Percentiles rank a stretch among this genome's conserved stretches.
Conservation (phyloP, 352 stramenopile species). For the Plasmopara muralis region DNA sequence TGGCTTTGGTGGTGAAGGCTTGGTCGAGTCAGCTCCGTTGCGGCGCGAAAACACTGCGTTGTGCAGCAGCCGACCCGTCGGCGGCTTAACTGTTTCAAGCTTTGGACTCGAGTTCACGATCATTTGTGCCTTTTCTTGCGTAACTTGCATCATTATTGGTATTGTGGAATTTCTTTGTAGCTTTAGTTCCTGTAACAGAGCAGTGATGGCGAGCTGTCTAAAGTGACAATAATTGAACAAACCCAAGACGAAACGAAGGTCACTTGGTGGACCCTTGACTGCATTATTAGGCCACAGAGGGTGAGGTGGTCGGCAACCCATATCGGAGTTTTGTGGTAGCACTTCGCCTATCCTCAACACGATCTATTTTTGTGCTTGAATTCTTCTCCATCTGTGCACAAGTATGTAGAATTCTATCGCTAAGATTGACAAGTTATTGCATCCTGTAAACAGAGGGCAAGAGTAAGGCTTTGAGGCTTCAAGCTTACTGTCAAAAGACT, state of each 20-base stretch:
- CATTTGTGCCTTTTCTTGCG: conserved; percentile 30
- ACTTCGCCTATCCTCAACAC: not conserved
- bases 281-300: not conserved
- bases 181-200: not conserved
- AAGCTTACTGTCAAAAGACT: not conserved
- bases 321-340: not conserved
- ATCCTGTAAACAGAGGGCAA: not conserved
- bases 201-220: conserved; percentile 11
- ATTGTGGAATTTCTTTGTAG: not conserved
- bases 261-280: conserved; percentile 2
- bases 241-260: not conserved
- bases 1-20: not conserved
- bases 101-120: conserved; percentile 18
- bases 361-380: conserved; percentile 17
- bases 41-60: conserved; percentile 57
- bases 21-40: conserved; percentile 5
- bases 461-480: not conserved
- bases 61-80: conserved; percentile 9
- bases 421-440: conserved; percentile 4
- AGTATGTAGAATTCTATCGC: conserved; percentile 5
- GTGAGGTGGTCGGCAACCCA: conserved; percentile 7
- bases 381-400: conserved; percentile 15
- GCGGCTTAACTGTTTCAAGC: conserved; percentile 20
- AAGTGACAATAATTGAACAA: conserved; percentile 22
- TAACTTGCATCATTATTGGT: conserved; percentile 17